These are phyloP conservation scores for Macrolepiota fuliginosa DNA, from an alignment of 768 basidiomycete species.

Conservation along the genomic window DNA sequence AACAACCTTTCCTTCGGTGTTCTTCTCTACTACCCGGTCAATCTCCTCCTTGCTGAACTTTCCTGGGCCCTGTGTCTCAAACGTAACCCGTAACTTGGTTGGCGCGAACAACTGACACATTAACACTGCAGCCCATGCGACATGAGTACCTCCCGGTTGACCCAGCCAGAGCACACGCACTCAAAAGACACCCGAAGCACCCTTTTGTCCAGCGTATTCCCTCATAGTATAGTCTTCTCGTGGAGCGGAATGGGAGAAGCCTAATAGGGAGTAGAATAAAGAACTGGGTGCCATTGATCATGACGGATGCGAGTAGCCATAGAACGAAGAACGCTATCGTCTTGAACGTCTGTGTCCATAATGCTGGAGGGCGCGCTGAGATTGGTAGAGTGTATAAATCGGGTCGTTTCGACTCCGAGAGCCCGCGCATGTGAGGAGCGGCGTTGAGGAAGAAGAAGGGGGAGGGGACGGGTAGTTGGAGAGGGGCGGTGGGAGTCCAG, in stretches of 20 bases:
- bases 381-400: constrained; percentile 49
- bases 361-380: constrained; percentile 43
- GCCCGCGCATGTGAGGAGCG: neutral
- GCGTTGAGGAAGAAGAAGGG: constrained; percentile 5
- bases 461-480: constrained; percentile 10
- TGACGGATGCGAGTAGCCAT: constrained; percentile 64
- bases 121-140: constrained; percentile 45
- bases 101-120: constrained; percentile 85
- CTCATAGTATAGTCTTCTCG: constrained; percentile 57
- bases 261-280: constrained; percentile 65
- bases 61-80: constrained; percentile 68
- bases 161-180: constrained; percentile 40
- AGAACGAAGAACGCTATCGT: constrained; percentile 52
- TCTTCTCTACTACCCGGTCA: constrained; percentile 51
- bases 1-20: constrained; percentile 53
- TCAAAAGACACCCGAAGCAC: constrained; percentile 70
- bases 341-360: constrained; percentile 51
- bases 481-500: constrained; percentile 2
- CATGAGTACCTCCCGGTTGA: neutral
- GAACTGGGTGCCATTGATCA: constrained; percentile 74
- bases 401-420: constrained; percentile 20
- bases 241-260: constrained; percentile 56
- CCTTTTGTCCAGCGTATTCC: constrained; percentile 83
- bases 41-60: constrained; percentile 60
- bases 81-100: constrained; percentile 67